Base-by-base conservation (phyloP, 441 rosid species). In the Isatis lusitanica region DNA sequence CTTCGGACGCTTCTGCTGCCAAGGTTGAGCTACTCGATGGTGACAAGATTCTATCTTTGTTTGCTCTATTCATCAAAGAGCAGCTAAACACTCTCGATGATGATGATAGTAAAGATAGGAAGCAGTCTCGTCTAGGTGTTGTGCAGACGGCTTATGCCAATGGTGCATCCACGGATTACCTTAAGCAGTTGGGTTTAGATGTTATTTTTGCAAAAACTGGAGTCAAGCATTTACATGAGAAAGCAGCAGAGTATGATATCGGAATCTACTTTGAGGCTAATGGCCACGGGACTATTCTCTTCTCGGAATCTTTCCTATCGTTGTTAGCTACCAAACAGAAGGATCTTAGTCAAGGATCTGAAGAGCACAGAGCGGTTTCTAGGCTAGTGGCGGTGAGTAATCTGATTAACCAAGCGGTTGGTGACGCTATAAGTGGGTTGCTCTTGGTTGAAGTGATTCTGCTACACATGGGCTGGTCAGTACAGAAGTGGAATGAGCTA, bases 221-320 rank as follows among this genome's bases (percentile, higher is more conserved):
- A 28, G 99, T 94, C n/a, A 94, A 92, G 78, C 85, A 85, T 80
- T 80, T 94, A 30, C 97, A 94, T 38, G 90, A 86, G 78, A 85
- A 87, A 74, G 97, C 98, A 76, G 85, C 84, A 5, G 82, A 80
- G 48, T 94, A 73, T 85, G 98, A 94, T 74, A 83, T 94, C 43
- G 99, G 99, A 42, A 89, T 94, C 72, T 94, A 94, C 79, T 94
- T 94, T 39, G 99, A 94, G 78, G 98, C 97, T 68, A 94, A 94
- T 83, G 99, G 99, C 36, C 99, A 94, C 44, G 99, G 99, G 66
- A 92, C 99, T 70, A 83, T 94, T 79, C 72, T 92, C 78, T 94
- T 89, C 83, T 87, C 92, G 13, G 92, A 89, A 60, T 36, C 75
- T 63, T 88, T 81, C 77, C 63, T 88, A 38, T 70, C 84, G 48